Base-by-base conservation (phyloP, 345 rosid genomes). In the Populus davidiana region DNA sequence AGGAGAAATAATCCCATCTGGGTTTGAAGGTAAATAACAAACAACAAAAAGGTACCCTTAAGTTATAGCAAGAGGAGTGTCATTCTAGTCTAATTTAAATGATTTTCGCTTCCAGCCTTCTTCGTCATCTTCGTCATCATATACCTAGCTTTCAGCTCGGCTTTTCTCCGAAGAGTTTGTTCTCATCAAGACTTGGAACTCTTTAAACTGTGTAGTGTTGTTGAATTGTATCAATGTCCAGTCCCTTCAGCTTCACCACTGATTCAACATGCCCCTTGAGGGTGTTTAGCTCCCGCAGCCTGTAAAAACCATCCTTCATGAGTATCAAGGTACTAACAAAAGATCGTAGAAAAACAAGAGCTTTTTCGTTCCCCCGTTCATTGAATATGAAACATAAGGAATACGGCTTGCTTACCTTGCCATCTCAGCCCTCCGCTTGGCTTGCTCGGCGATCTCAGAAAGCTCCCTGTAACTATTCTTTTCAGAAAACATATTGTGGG, bases 401-500 rank as follows among this genome's bases (percentile, higher is more conserved):
- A 47, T 1, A 47, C 14, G 18, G 50, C 6, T 31, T 71, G 75
- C 81, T 86, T 79, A 94, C 98, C 97, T 92, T 50, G 99, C 98
- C 36, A 95, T 89, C 93, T 95, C 99, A 7, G 99, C 99, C 31
- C 99, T 86, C 25, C 98, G 85, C 90, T 91, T 94, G 56, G 99
- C 99, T 88, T 94, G 98, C 84, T 95, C 99, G 4, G 99, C 98
- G 16, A 95, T 93, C 89, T 95, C 99, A 5, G 99, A 91, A 31
- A 93, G 88, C 80, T 95, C 99, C 81, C 90, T 83, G 84, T 91
- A 92, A 82, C 92, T 83, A 69, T 62, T 85, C 84, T 89, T 94
- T 56, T 94, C 98, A 2, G 39, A 68, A 80, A 89, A 87, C 49
- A 86, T 52, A 75, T 70, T 87, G 79, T 76, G 68, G 38, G 44